Evolutionary conservation across 2,329 filamentous ascomycete species (phyloP).

Genomic region (Pseudogymnoascus sp.): DNA sequence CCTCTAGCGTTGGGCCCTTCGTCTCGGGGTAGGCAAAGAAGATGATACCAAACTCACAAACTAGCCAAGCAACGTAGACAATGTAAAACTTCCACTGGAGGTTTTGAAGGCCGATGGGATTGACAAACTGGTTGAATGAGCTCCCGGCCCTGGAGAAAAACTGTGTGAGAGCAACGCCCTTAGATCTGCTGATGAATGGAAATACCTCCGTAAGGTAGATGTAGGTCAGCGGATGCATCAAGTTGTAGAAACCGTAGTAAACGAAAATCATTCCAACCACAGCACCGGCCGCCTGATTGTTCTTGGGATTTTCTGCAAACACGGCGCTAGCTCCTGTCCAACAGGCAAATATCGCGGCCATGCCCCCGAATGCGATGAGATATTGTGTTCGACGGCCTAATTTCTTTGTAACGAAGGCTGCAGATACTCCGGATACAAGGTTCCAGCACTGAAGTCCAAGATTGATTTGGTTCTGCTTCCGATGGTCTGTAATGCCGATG

Average conservation of each 20-base stretch:
- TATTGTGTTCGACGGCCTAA: slow-evolving; percentile 12
- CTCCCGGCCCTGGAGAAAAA: slow-evolving; percentile 8
- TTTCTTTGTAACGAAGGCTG: slow-evolving; percentile 15
- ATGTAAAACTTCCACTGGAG: slow-evolving; percentile 24
- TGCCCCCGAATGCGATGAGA: slow-evolving; percentile 3
- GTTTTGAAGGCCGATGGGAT: slow-evolving; percentile 23
- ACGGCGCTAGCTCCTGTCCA: neutral
- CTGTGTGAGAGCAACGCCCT: slow-evolving; percentile 6
- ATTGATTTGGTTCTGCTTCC: slow-evolving; percentile 21
- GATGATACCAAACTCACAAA: slow-evolving; percentile 26
- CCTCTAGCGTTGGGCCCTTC: slow-evolving; percentile 11
- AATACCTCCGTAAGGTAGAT: slow-evolving; percentile 14
- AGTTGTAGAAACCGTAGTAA: slow-evolving; percentile 29
- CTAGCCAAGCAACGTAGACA: slow-evolving; percentile 26
- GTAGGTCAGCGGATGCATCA: slow-evolving; percentile 16
- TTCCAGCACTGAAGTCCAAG: slow-evolving; percentile 12
- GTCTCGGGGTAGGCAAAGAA: slow-evolving; percentile 62
- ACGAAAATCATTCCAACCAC: slow-evolving; percentile 39
- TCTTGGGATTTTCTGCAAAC: neutral
- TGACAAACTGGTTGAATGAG: slow-evolving; percentile 28
- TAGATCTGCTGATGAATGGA: slow-evolving; percentile 10
- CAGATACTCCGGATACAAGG: slow-evolving; percentile 10
- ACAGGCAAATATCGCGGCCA: slow-evolving; percentile 1
- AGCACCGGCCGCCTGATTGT: neutral
- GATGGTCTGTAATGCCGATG: slow-evolving; percentile 27